Conservation (phyloP, 1,284 basidiomycete species). For the Meira miltonrushii region DNA sequence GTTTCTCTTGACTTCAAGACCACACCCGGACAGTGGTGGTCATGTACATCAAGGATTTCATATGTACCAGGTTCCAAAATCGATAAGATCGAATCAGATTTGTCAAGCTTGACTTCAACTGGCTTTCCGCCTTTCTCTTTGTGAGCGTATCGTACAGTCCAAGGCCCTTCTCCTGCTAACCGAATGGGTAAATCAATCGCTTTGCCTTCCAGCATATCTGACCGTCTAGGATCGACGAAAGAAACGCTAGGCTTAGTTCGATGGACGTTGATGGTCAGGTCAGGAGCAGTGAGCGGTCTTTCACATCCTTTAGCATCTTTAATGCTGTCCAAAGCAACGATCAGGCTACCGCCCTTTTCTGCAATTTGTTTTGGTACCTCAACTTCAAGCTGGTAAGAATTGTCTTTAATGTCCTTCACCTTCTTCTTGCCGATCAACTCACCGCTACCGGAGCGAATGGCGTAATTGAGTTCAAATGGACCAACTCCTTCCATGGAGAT, state of each 20-base stretch:
- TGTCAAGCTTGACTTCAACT: slow-evolving; percentile 58
- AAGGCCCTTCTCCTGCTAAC: slow-evolving; percentile 45
- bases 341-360: slow-evolving; percentile 69
- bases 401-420: slow-evolving; percentile 39
- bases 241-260: slow-evolving; percentile 78
- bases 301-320: slow-evolving; percentile 86
- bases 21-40: slow-evolving; percentile 76
- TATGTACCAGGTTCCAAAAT: slow-evolving; percentile 71
- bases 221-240: slow-evolving; percentile 65
- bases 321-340: slow-evolving; percentile 73
- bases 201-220: slow-evolving; percentile 73
- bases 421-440: neutral
- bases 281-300: slow-evolving; percentile 68
- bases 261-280: slow-evolving; percentile 81
- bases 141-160: slow-evolving; percentile 69
- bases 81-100: slow-evolving; percentile 67
- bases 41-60: slow-evolving; percentile 67
- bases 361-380: slow-evolving; percentile 57
- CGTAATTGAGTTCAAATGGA: slow-evolving; percentile 46
- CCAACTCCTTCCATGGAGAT: slow-evolving; percentile 41
- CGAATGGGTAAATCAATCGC: slow-evolving; percentile 56
- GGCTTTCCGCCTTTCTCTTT: slow-evolving; percentile 53
- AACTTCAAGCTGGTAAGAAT: slow-evolving; percentile 46
- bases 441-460: slow-evolving; percentile 22
- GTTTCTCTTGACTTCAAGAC: slow-evolving; percentile 62